Base-by-base conservation (phyloP, 768 basidiomycete genomes). In the Coprinellus aureogranulatus region DNA sequence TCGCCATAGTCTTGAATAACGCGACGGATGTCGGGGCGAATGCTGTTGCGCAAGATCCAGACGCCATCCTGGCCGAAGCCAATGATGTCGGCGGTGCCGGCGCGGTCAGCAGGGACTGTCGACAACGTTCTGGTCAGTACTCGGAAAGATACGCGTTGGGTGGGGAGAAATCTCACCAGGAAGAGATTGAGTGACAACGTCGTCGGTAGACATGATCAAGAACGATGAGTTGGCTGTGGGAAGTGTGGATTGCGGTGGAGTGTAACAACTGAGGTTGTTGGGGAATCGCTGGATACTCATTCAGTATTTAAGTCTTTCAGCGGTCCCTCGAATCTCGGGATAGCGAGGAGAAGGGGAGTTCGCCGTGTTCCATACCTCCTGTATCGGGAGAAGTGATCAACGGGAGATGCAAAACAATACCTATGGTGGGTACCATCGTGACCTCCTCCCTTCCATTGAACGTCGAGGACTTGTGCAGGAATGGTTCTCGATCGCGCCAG, bases 51-150 rank as follows among this genome's bases (percentile, higher is more conserved):
- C 20, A 54, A 30, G 20, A 54, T 54, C 9, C 23, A 8, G 2
- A 54, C 53, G 18, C 53, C 53, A 28, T 54, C 53, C 34, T 42
- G 40, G 39, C 53, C 53, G 28, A 54, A 54, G 22, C 53, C 53
- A 54, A 54, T 27, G 25, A 54, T 54, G 37, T 54, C 53, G 37
- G 53, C 53, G 25, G 53, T 54, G n/a, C 53, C 53, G 26, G 31
- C 53, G 1, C 53, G n/a, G 1, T 20, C 6, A 22, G 22, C 39
- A 14, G 53, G 53, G 23, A 54, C 53, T 54, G 25, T 49, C 28
- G 23, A 23, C 26, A 5, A 23, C 18, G 18, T 2, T 6, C 18
- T 23, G n/a, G 47, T 49, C 25, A 39, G n/a, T n/a, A n/a, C n/a
- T n/a, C n/a, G n/a, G 37, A 39, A 9, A 39, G 9, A 18, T 39